These are phyloP conservation scores for Gamsiella multidivaricata DNA, from an alignment of 192 early-diverging fungal species.

Conservation along the genomic window DNA sequence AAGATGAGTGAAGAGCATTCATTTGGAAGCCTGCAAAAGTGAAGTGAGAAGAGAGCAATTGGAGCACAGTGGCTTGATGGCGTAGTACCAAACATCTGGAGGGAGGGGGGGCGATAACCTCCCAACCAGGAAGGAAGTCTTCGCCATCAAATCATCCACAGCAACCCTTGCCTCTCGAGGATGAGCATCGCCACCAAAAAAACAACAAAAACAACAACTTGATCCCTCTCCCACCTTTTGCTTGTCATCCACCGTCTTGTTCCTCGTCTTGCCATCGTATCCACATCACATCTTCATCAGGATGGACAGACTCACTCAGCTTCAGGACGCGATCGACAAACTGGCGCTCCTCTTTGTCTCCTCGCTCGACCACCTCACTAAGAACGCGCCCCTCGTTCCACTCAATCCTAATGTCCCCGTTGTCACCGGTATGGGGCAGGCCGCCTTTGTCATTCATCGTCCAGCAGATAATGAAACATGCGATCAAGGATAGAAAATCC, in stretches of 20 bases:
- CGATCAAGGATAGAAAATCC: neutral
- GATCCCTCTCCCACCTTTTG: too few relatives aligned
- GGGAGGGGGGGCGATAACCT: too few relatives aligned
- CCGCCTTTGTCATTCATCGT: neutral
- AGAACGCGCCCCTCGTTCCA: conserved; percentile 44
- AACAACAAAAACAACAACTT: too few relatives aligned
- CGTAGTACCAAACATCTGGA: too few relatives aligned
- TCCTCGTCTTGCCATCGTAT: neutral
- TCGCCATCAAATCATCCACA: too few relatives aligned
- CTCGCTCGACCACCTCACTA: conserved; percentile 63
- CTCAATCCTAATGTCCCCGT: conserved; percentile 59
- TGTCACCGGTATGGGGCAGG: conserved; percentile 25
- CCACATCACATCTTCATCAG: neutral
- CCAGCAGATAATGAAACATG: neutral
- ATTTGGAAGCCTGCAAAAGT: too few relatives aligned
- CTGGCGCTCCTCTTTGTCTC: conserved; percentile 64
- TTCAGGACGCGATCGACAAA: conserved; percentile 67
- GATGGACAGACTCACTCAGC: conserved; percentile 67
- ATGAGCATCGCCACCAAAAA: too few relatives aligned
- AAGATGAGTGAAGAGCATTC: too few relatives aligned
- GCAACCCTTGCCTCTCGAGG: too few relatives aligned
- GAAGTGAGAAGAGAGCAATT: too few relatives aligned
- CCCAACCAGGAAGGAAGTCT: too few relatives aligned
- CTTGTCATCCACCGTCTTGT: neutral
- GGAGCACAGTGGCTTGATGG: too few relatives aligned